Evolutionary conservation across 805 yeast genomes (phyloP), one percentile per base, ranked within the genome.

Genomic region (Wickerhamiella lipophila): DNA sequence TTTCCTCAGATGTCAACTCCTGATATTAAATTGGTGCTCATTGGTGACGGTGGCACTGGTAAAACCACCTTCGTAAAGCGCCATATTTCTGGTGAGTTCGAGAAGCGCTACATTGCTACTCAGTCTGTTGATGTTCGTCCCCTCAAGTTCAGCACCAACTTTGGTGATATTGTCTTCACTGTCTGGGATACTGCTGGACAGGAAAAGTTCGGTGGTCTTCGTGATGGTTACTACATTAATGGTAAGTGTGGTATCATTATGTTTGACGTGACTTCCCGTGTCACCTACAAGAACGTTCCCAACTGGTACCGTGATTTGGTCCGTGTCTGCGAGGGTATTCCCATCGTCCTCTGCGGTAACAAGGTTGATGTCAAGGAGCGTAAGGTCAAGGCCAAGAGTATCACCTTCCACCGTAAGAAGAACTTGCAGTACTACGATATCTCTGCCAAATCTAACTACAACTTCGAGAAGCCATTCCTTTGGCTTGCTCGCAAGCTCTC

Each of bases 31-130:
- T 80, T 92, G 70, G 99, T 92, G 64, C 81, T 92, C 65, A 98
- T 92, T 73, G 99, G 99, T 69, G 99, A 92, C 68, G 99, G 99
- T 78, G 99, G 99, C 80, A 92, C 98, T 71, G 99, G 99, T 75
- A 92, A 92, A 81, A 92, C 99, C 76, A 92, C 99, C 52, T 92
- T 92, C 63, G 99, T 92, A 70, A 92, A 94, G 78, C 88, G 99
- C 78, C 99, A 92, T 73, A 80, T 88, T 72, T 89, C 98, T 57
- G 72, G 98, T 75, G 99, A 92, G 71, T 92, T 92, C 68, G 98
- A 92, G 74, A 92, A 92, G 76, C 88, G 88, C 73, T 92, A 92
- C 76, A 86, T 83, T 70, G 99, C 98, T 66, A 92, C 98, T 52
- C 83, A 89, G 66, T 98, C 98, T 77, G 99, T 92, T 57, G 99